Percentiles rank a stretch among this genome's conserved stretches.
These are phyloP conservation scores for Diaporthe australafricana DNA, from an alignment of 2,329 filamentous ascomycete genomes.

Conservation along the genomic window DNA sequence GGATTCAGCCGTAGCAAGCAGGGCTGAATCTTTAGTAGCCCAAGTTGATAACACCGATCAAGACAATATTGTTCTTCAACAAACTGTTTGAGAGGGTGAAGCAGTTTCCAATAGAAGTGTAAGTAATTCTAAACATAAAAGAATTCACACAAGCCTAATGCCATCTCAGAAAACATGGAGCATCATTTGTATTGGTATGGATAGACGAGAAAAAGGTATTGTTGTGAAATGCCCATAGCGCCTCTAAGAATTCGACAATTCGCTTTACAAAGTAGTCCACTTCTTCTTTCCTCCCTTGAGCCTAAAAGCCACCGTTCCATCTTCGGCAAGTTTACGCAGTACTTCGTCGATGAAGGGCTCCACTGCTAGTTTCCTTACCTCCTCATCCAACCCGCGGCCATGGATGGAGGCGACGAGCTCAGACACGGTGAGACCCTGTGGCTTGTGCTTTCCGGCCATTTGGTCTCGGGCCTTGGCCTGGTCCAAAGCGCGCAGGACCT, in stretches of 20 bases:
- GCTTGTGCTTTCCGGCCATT: constrained; percentile 40
- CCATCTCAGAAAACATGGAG: too few relatives aligned
- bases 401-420: constrained; percentile 57
- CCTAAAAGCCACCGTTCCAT: constrained; percentile 55
- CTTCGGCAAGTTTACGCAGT: constrained; percentile 55
- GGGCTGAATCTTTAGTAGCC: neutral
- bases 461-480: constrained; percentile 39
- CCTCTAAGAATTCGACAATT: too few relatives aligned
- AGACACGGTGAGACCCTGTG: constrained; percentile 46
- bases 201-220: too few relatives aligned
- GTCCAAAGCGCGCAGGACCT: constrained; percentile 50
- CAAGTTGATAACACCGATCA: neutral
- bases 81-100: too few relatives aligned
- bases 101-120: too few relatives aligned
- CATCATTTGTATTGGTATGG: neutral
- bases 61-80: neutral
- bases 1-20: too few relatives aligned
- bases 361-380: constrained; percentile 49
- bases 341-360: constrained; percentile 58
- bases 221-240: too few relatives aligned
- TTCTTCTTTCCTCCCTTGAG: constrained; percentile 48
- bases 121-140: too few relatives aligned
- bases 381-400: constrained; percentile 50
- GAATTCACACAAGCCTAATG: too few relatives aligned
- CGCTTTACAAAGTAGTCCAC: constrained; percentile 48